Evolutionary conservation across 2,329 filamentous ascomycete genomes (phyloP), one percentile per base, ranked within the genome.

Genomic region (Emericellopsis atlantica): DNA sequence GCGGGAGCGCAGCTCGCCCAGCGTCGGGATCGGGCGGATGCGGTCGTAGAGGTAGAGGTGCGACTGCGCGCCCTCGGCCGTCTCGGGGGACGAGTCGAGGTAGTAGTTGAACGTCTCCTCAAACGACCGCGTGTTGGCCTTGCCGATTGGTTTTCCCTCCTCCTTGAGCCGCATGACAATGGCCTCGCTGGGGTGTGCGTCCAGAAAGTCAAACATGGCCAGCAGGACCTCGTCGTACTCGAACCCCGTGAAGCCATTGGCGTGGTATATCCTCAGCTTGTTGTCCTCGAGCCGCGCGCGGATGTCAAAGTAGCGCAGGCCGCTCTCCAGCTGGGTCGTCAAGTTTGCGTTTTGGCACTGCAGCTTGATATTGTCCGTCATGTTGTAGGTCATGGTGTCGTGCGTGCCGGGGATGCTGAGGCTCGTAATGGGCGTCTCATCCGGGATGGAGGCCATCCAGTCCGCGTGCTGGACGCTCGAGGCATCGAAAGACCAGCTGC

Each of bases 391-490:
- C 63, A 73, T 64, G 21, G 69, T 71, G 51, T 73, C 69, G 54
- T 73, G 69, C 2, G 69, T 72, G 24, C 70, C 70, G 0, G 69
- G 70, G 43, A 73, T 62, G 36, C 67, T 69, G 34, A 73, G 57
- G 39, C 53, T 59, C 26, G 65, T 58, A 29, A 73, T 52, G 36
- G 53, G 56, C 31, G 58, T 53, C 22, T 53, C 45, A 51, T 70
- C 63, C 23, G 65, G 63, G 10, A 71, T 49, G 6, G 39, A 39
- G 21, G 51, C 48, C 64, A 66, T 66, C 64, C 64, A 67, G 33
- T 43, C 37, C 14, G 55, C 46, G 23, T 55, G 47, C 31, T 52
- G 41, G 15, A 24, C 45, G n/a, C 45, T 37, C 36, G 50, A 49
- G 15, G 56, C 46, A 45, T 65, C 58, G 45, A 65, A 65, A 8